phyloP scores from a whole-genome alignment of 2,329 filamentous ascomycete species.

The Purpureocillium lavendulum region DNA sequence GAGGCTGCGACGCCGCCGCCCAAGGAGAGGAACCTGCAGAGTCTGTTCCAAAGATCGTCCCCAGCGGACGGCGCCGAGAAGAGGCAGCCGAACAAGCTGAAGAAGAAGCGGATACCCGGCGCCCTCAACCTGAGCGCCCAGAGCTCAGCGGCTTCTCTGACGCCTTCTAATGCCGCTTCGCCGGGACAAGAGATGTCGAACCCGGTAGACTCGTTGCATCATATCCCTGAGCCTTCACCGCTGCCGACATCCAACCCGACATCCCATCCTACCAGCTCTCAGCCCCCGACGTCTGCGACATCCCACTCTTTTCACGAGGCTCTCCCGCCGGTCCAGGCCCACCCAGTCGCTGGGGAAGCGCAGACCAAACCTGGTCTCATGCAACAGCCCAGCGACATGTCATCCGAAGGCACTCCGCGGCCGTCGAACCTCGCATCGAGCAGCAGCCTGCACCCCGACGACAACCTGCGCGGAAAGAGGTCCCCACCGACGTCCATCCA shows the following conservation, averaged over 20 bases:
- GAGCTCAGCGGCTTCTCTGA: slow-evolving; percentile 74
- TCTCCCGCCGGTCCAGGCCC: neutral
- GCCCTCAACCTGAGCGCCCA: slow-evolving; percentile 81
- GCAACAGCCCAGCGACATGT: slow-evolving; percentile 19
- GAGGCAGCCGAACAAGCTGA: slow-evolving; percentile 80
- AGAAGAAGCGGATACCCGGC: slow-evolving; percentile 73
- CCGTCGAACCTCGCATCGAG: slow-evolving; percentile 36
- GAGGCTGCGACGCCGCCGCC: slow-evolving; percentile 47
- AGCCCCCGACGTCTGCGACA: neutral
- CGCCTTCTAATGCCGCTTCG: slow-evolving; percentile 34
- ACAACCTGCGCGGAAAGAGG: slow-evolving; percentile 52
- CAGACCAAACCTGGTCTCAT: slow-evolving; percentile 8
- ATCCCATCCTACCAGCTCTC: neutral
- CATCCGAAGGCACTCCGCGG: slow-evolving; percentile 37
- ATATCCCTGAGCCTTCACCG: slow-evolving; percentile 3
- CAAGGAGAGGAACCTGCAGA: slow-evolving; percentile 60
- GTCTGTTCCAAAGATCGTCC: slow-evolving; percentile 63
- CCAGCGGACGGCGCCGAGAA: slow-evolving; percentile 51
- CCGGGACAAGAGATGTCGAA: slow-evolving; percentile 37
- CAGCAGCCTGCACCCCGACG: slow-evolving; percentile 32
- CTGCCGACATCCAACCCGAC: neutral
- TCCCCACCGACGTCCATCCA: slow-evolving; percentile 73
- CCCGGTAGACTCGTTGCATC: slow-evolving; percentile 30
- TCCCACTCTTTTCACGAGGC: neutral
- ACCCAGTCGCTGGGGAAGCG: neutral